Evolutionary conservation across 768 basidiomycete genomes (phyloP).

Genomic region (Boletellus emodensis): DNA sequence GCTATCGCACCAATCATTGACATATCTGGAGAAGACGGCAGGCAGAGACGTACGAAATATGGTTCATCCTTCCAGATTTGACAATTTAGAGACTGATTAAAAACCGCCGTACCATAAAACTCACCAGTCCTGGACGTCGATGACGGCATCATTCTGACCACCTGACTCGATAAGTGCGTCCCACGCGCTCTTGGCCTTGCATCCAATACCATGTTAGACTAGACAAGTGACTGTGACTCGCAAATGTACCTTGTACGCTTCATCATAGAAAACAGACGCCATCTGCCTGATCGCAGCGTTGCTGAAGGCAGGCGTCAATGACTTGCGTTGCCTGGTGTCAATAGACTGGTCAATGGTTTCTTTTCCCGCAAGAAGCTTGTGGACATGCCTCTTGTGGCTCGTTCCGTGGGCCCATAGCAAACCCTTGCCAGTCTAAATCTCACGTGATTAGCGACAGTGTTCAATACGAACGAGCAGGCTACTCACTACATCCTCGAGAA

Average conservation of each 20-base stretch:
- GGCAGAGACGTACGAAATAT: slow-evolving; percentile 26
- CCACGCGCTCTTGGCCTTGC: slow-evolving; percentile 30
- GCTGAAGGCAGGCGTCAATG: slow-evolving; percentile 37
- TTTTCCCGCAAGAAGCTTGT: too few relatives aligned
- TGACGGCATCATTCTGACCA: slow-evolving; percentile 15
- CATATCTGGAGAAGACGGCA: not conserved
- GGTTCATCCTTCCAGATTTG: slow-evolving; percentile 29
- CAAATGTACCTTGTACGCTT: slow-evolving; percentile 34
- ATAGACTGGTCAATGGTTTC: not conserved
- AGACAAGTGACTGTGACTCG: not conserved
- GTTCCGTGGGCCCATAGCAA: slow-evolving; percentile 36
- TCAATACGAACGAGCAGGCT: not conserved
- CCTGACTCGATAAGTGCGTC: slow-evolving; percentile 18
- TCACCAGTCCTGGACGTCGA: slow-evolving; percentile 38
- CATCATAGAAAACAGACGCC: slow-evolving; percentile 38
- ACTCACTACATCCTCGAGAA: slow-evolving; percentile 26
- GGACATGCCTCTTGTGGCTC: slow-evolving; percentile 38
- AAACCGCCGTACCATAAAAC: not conserved
- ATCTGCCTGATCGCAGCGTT: slow-evolving; percentile 35
- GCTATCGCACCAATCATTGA: slow-evolving; percentile 25
- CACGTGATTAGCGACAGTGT: too few relatives aligned
- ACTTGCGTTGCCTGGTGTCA: slow-evolving; percentile 32
- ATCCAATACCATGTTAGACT: not conserved
- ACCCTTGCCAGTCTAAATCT: slow-evolving; percentile 24
- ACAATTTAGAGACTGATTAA: not conserved